Base-by-base conservation (phyloP, 495 filamentous ascomycete genomes). In the Articulospora tetracladia region DNA sequence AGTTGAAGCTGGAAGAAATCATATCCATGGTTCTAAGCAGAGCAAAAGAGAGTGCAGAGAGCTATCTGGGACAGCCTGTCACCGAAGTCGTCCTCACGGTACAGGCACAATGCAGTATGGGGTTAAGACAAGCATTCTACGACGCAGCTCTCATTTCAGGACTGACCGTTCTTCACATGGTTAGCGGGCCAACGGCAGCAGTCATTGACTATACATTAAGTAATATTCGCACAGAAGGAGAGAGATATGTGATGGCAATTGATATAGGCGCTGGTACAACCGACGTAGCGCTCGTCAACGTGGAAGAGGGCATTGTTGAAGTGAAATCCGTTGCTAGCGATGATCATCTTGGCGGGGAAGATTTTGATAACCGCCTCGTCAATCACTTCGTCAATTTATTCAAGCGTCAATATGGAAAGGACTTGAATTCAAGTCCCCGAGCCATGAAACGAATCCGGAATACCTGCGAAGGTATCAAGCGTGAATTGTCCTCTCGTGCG, bases 321-420 rank as follows among this genome's bases (percentile, higher is more conserved):
- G 94, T 98, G 73, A 98, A 98, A 90, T 92, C 94, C 58, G 97
- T 94, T 63, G 94, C 93, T 76, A 93, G 94, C 83, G 93, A 98
- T 72, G 97, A 93, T 67, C 92, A 98, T 77, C 84, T 97, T 79
- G 93, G 93, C 84, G 93, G 94, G 79, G 92, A 97, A 77, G 94
- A 98, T 73, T 98, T 98, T 70, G 94, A 97, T 74, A 97, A 94
- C 76, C 92, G 94, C 71, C 87, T 98, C 7, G 86, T 98, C 55
- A 94, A 97, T 60, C 87, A 92, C 80, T 97, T 97, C 78, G 92
- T 94, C 70, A 91, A 89, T 71, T 94, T 97, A 66, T 98, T 98
- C 82, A 89, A 92, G 74, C 75, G 90, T 17, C 97, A 97, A 78
- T 63, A 89, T 82, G 72, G 90, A 72, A 77, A 58, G 27, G 93